phyloP scores from a whole-genome alignment of 495 filamentous ascomycete genomes.

The Penicillium diatomitis region DNA sequence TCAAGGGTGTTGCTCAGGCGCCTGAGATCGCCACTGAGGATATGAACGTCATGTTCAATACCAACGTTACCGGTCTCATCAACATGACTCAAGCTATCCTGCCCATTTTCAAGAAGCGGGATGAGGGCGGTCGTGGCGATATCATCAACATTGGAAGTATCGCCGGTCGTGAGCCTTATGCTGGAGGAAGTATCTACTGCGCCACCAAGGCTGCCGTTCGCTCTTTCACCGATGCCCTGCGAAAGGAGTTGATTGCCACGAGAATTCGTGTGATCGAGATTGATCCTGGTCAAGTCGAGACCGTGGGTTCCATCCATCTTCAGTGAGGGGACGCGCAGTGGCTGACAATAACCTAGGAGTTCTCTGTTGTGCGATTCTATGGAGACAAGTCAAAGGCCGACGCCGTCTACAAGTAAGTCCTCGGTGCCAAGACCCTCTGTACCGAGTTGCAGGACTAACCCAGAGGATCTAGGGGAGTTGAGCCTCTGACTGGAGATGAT shows the following conservation, averaged over 20 bases:
- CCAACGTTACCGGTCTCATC: conserved; percentile 91
- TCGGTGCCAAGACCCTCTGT: background rate
- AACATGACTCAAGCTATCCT: conserved; percentile 94
- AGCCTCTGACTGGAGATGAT: conserved; percentile 90
- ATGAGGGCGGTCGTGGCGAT: conserved; percentile 74
- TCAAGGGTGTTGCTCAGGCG: conserved; percentile 79
- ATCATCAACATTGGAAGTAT: conserved; percentile 97
- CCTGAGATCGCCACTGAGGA: conserved; percentile 77
- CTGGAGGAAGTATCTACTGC: conserved; percentile 91
- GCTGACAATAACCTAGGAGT: conserved; percentile 50
- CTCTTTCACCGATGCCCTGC: conserved; percentile 78
- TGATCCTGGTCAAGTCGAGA: conserved; percentile 96
- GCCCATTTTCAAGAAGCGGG: conserved; percentile 70
- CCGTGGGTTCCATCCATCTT: conserved; percentile 35
- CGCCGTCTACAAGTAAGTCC: conserved; percentile 79
- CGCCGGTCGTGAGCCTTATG: conserved; percentile 83
- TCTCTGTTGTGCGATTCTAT: conserved; percentile 85
- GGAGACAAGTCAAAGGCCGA: conserved; percentile 94
- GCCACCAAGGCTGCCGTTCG: conserved; percentile 90
- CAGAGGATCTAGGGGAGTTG: conserved; percentile 49
- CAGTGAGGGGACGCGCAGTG: background rate
- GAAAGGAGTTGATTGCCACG: conserved; percentile 81
- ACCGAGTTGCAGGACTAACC: background rate
- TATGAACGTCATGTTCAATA: conserved; percentile 79
- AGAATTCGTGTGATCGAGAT: conserved; percentile 85